These are phyloP conservation scores for Teunomyces kruisii DNA, from an alignment of 805 yeast genomes.

Conservation along the genomic window DNA sequence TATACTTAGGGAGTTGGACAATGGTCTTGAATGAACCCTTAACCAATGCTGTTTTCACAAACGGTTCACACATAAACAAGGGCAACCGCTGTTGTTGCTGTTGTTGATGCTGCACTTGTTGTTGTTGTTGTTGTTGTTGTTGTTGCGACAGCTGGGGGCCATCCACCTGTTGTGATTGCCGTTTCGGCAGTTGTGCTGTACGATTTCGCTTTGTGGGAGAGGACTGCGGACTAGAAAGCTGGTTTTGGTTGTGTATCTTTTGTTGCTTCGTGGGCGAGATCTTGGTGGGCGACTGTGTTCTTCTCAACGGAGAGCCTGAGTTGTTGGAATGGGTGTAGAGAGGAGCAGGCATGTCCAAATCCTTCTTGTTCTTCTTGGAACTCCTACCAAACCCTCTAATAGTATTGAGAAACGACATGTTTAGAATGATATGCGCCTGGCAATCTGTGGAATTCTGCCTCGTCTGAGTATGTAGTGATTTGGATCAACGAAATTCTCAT, in stretches of 20 bases:
- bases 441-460: not conserved
- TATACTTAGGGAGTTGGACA: slow-evolving; percentile 92
- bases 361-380: slow-evolving; percentile 45
- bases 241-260: slow-evolving; percentile 18
- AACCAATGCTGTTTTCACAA: slow-evolving; percentile 88
- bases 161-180: slow-evolving; percentile 6
- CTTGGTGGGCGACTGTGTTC: slow-evolving; percentile 41
- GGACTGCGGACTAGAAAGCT: slow-evolving; percentile 20
- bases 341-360: slow-evolving; percentile 28
- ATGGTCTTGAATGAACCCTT: slow-evolving; percentile 96
- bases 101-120: slow-evolving; percentile 11
- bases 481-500: slow-evolving; percentile 1
- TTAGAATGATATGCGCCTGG: slow-evolving; percentile 1
- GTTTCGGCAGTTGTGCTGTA: slow-evolving; percentile 11
- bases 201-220: slow-evolving; percentile 23
- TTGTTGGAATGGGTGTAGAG: slow-evolving; percentile 31
- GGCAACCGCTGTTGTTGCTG: slow-evolving; percentile 35
- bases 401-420: slow-evolving; percentile 48
- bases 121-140: not conserved
- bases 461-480: not conserved
- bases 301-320: slow-evolving; percentile 35
- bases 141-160: slow-evolving; percentile 1
- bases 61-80: slow-evolving; percentile 86
- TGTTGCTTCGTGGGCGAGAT: slow-evolving; percentile 41
- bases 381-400: slow-evolving; percentile 48